Percentiles rank a stretch among this genome's conserved stretches.
Evolutionary conservation across 1,139 yeast genomes (phyloP).

Genomic region (Diutina sp.): DNA sequence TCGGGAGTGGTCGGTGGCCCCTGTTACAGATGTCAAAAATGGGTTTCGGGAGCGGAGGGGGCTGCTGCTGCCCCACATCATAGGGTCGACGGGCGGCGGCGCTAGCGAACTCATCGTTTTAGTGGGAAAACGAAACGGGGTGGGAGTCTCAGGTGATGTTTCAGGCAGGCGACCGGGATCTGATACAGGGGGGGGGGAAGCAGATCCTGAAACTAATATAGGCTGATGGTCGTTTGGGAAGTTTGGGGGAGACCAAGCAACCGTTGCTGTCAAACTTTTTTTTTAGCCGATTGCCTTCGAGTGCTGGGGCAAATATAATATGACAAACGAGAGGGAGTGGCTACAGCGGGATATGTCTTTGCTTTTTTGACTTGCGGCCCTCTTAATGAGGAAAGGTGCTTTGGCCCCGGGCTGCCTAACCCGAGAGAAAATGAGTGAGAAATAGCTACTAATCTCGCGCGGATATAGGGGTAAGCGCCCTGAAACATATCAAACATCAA

Average conservation of each 20-base stretch:
- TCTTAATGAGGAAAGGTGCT: not conserved
- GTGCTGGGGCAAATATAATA: no score
- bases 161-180: no score
- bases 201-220: no score
- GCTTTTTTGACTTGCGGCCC: not conserved
- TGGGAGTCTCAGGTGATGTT: no score
- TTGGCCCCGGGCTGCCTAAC: not conserved
- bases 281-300: no score
- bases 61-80: no score
- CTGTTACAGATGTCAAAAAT: not conserved
- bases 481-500: no score
- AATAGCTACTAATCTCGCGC: not conserved
- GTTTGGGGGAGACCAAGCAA: not conserved
- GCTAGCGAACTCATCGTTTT: no score
- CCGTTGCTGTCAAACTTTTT: not conserved
- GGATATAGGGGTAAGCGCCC: not conserved
- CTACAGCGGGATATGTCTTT: not conserved
- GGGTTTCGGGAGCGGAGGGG: not conserved
- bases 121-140: no score
- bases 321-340: not conserved
- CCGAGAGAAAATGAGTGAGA: not conserved
- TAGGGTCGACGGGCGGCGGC: no score
- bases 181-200: no score
- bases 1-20: not conserved
- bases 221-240: not conserved